A percentile compares a stretch with the other conserved stretches of the same genome.
Conservation (phyloP, 345 rosid species). For the Salix arbutifolia region DNA sequence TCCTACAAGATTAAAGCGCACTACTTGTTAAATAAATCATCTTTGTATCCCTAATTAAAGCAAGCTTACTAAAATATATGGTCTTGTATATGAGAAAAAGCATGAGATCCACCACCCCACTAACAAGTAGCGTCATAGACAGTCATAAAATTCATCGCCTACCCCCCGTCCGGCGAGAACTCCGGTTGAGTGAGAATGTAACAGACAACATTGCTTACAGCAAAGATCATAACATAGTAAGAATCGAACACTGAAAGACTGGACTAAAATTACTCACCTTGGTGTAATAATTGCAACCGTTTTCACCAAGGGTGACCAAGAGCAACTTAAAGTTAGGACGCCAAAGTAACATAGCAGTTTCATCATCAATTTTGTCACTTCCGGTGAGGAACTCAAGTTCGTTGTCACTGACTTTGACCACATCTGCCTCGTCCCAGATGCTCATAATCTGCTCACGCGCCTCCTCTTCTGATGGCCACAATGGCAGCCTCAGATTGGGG, state of each 20-base stretch:
- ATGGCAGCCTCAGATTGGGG: conserved; percentile 85
- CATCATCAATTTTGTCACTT: conserved; percentile 68
- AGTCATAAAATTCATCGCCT: neutral
- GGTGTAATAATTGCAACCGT: conserved; percentile 92
- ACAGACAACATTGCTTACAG: neutral
- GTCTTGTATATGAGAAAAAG: neutral
- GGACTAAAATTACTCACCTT: conserved; percentile 41
- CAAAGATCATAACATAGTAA: neutral
- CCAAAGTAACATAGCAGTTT: conserved; percentile 80
- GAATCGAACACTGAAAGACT: neutral
- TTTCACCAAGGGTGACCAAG: conserved; percentile 85
- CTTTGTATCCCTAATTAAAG: neutral
- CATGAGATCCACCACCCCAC: neutral
- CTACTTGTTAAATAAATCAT: neutral
- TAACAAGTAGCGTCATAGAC: neutral
- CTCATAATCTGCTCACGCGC: conserved; percentile 83
- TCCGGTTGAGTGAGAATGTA: neutral
- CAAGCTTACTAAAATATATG: neutral
- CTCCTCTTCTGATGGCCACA: conserved; percentile 88
- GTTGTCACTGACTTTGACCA: conserved; percentile 88
- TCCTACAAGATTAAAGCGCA: neutral
- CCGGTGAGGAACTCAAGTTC: conserved; percentile 96
- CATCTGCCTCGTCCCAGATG: conserved; percentile 96
- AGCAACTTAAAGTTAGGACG: conserved; percentile 76
- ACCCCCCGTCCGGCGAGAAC: conserved; percentile 7